These are phyloP conservation scores for Trypanosoma conorhini DNA, from an alignment of 208 protist species.

Conservation along the genomic window DNA sequence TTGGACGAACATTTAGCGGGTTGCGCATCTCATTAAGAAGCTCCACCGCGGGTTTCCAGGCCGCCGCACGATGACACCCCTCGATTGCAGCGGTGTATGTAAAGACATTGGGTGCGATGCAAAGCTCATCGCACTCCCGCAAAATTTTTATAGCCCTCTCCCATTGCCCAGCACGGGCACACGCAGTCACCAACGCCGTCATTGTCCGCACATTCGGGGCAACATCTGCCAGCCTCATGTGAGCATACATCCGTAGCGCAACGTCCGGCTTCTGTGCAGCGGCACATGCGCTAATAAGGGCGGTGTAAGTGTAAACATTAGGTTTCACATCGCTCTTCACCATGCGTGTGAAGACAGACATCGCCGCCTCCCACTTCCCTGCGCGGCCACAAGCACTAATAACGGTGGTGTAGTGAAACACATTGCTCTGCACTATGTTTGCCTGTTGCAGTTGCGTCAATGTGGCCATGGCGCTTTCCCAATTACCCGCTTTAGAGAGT, in stretches of 20 bases:
- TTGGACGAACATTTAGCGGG: constrained; percentile 61
- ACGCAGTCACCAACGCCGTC: constrained; percentile 68
- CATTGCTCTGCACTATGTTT: constrained; percentile 79
- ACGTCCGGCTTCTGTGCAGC: constrained; percentile 46
- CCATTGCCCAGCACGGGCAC: constrained; percentile 66
- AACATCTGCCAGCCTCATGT: constrained; percentile 73
- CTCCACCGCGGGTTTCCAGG: constrained; percentile 60
- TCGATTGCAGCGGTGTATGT: constrained; percentile 92
- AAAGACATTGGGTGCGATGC: constrained; percentile 81
- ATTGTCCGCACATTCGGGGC: constrained; percentile 83
- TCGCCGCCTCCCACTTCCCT: constrained; percentile 64
- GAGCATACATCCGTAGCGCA: constrained; percentile 70
- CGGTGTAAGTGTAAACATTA: constrained; percentile 89
- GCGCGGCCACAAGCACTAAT: constrained; percentile 81
- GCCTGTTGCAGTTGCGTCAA: constrained; percentile 65
- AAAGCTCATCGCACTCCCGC: constrained; percentile 72
- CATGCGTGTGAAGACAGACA: constrained; percentile 74
- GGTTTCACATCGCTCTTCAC: constrained; percentile 63
- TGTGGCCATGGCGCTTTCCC: constrained; percentile 72
- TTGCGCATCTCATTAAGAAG: constrained; percentile 64
- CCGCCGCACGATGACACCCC: constrained; percentile 72
- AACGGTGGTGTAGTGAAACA: constrained; percentile 90
- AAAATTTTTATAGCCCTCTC: constrained; percentile 72
- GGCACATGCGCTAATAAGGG: constrained; percentile 75
- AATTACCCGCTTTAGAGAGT: constrained; percentile 70